Conservation (phyloP, 805 yeast genomes). For the Maudiozyma serrabonitensis region DNA sequence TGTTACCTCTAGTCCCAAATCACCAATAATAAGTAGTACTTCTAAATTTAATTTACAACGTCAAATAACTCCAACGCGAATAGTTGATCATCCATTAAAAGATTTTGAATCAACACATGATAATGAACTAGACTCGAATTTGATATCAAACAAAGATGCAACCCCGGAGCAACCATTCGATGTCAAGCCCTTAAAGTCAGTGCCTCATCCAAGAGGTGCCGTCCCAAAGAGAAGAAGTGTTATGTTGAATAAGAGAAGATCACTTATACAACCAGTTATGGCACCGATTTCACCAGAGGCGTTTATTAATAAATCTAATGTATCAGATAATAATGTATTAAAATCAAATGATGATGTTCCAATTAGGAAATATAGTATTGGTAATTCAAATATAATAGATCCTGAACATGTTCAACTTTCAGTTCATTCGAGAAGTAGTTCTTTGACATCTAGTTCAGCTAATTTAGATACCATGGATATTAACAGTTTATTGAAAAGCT, state of each 20-base stretch:
- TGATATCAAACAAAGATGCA: background rate
- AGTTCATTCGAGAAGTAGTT: slow-evolving; percentile 13
- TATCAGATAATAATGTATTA: background rate
- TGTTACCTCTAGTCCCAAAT: slow-evolving; percentile 2
- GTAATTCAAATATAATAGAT: slow-evolving; percentile 1
- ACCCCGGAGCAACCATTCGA: background rate
- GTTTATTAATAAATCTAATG: background rate
- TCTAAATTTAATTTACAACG: slow-evolving; percentile 6
- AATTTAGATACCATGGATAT: slow-evolving; percentile 28
- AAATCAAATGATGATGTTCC: background rate
- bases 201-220: background rate
- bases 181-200: background rate
- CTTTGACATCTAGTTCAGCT: slow-evolving; percentile 5
- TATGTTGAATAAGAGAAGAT: slow-evolving; percentile 15
- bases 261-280: slow-evolving; percentile 22
- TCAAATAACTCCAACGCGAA: slow-evolving; percentile 15
- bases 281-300: slow-evolving; percentile 11
- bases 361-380: background rate
- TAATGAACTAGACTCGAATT: background rate
- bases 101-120: background rate
- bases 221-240: slow-evolving; percentile 1
- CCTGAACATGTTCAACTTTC: slow-evolving; percentile 5
- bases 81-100: slow-evolving; percentile 11
- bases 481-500: slow-evolving; percentile 44
- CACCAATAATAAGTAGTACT: slow-evolving; percentile 4